Evolutionary conservation across 2,329 filamentous ascomycete genomes (phyloP).

Genomic region (Chaetomium strumarium): DNA sequence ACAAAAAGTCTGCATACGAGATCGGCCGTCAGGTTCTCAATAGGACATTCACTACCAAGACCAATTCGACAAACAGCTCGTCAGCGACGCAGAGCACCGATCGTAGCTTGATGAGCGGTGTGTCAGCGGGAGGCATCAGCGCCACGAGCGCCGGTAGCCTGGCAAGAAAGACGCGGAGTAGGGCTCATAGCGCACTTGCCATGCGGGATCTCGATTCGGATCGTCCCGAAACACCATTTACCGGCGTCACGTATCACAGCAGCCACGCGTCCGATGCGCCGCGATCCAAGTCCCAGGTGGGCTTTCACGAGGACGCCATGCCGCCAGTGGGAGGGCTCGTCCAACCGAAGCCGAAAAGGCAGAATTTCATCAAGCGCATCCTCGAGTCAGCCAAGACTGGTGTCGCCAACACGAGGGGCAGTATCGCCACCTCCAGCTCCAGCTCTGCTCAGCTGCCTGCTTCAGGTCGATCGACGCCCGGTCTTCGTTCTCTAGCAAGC

Average conservation of each 20-base stretch:
- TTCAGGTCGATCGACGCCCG: slow-evolving; percentile 44
- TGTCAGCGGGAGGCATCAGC: slow-evolving; percentile 84
- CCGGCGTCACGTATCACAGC: slow-evolving; percentile 83
- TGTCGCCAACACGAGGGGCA: slow-evolving; percentile 81
- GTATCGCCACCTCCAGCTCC: slow-evolving; percentile 57
- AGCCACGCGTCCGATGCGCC: slow-evolving; percentile 65
- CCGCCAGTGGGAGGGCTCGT: slow-evolving; percentile 61
- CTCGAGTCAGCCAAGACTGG: slow-evolving; percentile 91
- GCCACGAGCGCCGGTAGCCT: slow-evolving; percentile 93
- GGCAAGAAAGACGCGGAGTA: slow-evolving; percentile 62
- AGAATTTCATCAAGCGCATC: slow-evolving; percentile 92
- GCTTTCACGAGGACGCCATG: slow-evolving; percentile 57
- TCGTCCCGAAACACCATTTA: slow-evolving; percentile 60
- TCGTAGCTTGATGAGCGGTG: slow-evolving; percentile 87
- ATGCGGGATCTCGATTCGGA: slow-evolving; percentile 50
- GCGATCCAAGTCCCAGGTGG: slow-evolving; percentile 60
- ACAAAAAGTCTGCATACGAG: slow-evolving; percentile 74
- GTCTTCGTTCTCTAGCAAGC: slow-evolving; percentile 27
- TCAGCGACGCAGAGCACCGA: slow-evolving; percentile 72
- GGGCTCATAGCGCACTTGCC: slow-evolving; percentile 61
- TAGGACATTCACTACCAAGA: slow-evolving; percentile 83
- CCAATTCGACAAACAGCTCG: slow-evolving; percentile 67
- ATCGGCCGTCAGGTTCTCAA: slow-evolving; percentile 63
- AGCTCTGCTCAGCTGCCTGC: slow-evolving; percentile 39
- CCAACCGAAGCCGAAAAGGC: slow-evolving; percentile 70